Evolutionary conservation across 1,284 basidiomycete genomes (phyloP).

Genomic region (Malassezia globosa): DNA sequence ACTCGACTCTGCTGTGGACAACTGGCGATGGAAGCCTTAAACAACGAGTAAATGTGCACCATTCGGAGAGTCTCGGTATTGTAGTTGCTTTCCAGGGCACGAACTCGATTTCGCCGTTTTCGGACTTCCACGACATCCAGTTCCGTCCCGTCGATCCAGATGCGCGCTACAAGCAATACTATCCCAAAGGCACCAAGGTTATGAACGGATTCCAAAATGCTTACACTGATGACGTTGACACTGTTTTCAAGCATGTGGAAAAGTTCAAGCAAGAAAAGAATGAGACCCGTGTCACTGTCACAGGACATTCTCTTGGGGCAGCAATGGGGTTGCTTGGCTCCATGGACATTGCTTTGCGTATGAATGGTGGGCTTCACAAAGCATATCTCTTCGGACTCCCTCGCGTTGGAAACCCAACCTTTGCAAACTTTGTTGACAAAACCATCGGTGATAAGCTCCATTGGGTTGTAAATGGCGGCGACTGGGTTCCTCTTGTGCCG

Average conservation of each 20-base stretch:
- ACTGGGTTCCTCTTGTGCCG: constrained; percentile 29
- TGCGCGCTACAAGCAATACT: constrained; percentile 18
- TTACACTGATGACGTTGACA: constrained; percentile 25
- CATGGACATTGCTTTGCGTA: constrained; percentile 25
- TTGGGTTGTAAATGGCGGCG: constrained; percentile 28
- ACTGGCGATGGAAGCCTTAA: constrained; percentile 21
- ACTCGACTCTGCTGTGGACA: constrained; percentile 26
- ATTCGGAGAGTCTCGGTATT: constrained; percentile 25
- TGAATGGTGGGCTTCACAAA: constrained; percentile 16
- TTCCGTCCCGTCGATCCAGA: constrained; percentile 19
- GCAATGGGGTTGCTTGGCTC: constrained; percentile 27
- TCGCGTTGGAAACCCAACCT: constrained; percentile 25
- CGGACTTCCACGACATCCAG: constrained; percentile 26
- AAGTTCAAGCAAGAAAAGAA: constrained; percentile 21
- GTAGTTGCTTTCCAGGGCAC: constrained; percentile 32
- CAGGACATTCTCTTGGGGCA: constrained; percentile 37
- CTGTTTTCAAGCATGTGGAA: constrained; percentile 22
- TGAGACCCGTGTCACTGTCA: constrained; percentile 21
- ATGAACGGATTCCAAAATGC: constrained; percentile 36
- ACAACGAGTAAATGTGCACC: constrained; percentile 26
- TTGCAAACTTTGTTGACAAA: constrained; percentile 26
- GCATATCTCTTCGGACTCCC: constrained; percentile 32
- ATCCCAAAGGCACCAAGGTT: constrained; percentile 21
- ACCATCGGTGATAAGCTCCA: constrained; percentile 22
- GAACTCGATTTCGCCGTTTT: constrained; percentile 24